These are phyloP conservation scores for Meira miltonrushii DNA, from an alignment of 1,284 basidiomycete species.

Conservation along the genomic window DNA sequence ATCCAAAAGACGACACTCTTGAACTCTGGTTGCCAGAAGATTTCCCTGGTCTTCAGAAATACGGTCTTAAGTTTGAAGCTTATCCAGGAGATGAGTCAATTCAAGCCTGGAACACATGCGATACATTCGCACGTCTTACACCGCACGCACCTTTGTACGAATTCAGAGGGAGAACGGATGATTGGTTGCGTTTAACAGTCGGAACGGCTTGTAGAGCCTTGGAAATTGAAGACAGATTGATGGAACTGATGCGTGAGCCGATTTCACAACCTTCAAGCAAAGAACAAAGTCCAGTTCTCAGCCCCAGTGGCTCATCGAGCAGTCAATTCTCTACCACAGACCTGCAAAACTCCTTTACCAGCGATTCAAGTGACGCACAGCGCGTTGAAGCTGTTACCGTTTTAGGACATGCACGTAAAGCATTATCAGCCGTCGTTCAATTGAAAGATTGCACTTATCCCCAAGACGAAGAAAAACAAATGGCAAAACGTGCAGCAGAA, in stretches of 20 bases:
- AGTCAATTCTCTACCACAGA: no score
- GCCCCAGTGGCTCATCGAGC: no score
- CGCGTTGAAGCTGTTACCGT: background rate
- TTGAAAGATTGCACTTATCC: background rate
- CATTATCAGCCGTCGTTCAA: background rate
- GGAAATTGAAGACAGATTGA: background rate
- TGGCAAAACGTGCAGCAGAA: background rate
- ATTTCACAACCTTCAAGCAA: background rate
- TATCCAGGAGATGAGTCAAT: background rate
- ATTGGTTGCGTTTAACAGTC: background rate
- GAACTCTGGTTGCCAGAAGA: background rate
- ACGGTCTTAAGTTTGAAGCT: background rate
- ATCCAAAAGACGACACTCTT: background rate
- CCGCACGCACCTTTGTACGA: background rate
- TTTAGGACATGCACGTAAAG: background rate
- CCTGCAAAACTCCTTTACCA: no score
- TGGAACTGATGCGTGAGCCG: background rate
- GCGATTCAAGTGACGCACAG: no score
- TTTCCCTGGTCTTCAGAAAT: background rate
- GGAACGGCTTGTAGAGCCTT: background rate
- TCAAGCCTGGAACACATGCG: background rate
- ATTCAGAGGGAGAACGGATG: background rate
- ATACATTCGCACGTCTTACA: background rate
- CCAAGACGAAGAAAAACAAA: background rate
- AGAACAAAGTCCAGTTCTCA: background rate